A percentile compares a stretch with the other conserved stretches of the same genome.
phyloP scores from a whole-genome alignment of 23 red algal species.

The Gracilariopsis chorda region DNA sequence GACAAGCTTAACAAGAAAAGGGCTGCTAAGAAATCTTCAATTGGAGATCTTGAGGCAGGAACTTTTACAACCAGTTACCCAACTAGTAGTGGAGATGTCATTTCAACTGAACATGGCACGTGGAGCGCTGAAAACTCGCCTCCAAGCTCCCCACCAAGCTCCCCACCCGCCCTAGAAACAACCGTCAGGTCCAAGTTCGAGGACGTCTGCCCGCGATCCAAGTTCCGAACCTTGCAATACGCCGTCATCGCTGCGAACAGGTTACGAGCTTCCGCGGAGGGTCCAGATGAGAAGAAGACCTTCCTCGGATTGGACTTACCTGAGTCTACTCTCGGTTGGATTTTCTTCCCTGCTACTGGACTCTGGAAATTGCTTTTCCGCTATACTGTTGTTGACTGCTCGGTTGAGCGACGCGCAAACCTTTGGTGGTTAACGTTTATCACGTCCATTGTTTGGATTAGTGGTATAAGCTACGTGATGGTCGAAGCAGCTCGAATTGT shows the following conservation, averaged over 20 bases:
- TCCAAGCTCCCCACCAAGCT: not conserved
- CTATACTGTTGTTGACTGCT: constrained; percentile 57
- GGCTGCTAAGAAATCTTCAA: not conserved
- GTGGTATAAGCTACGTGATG: constrained; percentile 65
- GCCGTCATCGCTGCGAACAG: constrained; percentile 52
- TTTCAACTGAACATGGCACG: not conserved
- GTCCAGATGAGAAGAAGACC: not conserved
- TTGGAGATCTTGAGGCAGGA: constrained; percentile 14
- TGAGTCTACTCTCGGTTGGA: not conserved
- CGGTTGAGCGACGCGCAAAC: constrained; percentile 17
- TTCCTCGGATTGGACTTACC: constrained; percentile 52
- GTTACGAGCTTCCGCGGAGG: constrained; percentile 10
- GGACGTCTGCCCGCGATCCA: constrained; percentile 6
- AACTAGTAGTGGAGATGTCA: not conserved
- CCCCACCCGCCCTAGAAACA: not conserved
- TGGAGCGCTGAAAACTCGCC: constrained; percentile 2
- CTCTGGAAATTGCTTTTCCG: constrained; percentile 56
- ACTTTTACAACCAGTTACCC: not conserved
- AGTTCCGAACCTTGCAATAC: constrained; percentile 45
- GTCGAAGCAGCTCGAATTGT: constrained; percentile 64
- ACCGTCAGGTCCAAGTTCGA: constrained; percentile 17
- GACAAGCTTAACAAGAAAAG: not conserved
- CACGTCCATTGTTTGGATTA: constrained; percentile 59
- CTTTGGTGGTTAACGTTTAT: constrained; percentile 60
- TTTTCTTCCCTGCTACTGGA: constrained; percentile 52